Evolutionary conservation across 495 filamentous ascomycete genomes (phyloP), one percentile per base, ranked within the genome.

Genomic region (Pseudomonodictys pantanalensis): DNA sequence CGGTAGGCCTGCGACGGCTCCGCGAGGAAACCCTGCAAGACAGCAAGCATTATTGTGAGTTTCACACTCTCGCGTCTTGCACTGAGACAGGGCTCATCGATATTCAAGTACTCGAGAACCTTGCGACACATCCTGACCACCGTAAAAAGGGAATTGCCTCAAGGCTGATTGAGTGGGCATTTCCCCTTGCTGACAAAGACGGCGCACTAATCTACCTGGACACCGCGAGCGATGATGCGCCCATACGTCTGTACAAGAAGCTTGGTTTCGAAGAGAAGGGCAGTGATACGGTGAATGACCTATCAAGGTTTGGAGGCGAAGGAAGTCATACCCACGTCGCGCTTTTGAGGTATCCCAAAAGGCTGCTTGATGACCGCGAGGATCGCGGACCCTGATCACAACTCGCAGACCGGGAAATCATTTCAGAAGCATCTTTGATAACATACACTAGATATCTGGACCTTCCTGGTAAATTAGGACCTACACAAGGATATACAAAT

Each of bases 91-190:
- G 51, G 17, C 23, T 18, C 18, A 24, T 1, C 7, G 32, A 5
- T 18, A 35, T 35, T 11, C 29, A 7, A 65, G 61, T 44, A n/a
- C 44, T 65, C 26, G 61, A 60, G 32, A 65, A 65, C 20, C 18
- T 65, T 5, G 56, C 56, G 0, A 65, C 61, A 2, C 49, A 65
- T 28, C 61, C 55, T 9, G 23, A 45, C 11, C 42, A 65, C 30
- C 61, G 61, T n/a, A 50, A 56, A 20, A 33, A 56, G 32, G 61
- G 61, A 25, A 39, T 65, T 10, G 61, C 55, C 17, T 59, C 61
- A 15, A 38, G 56, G 26, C 49, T 65, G 2, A 28, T 65, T 8
- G 15, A 54, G 11, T 65, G 53, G 53, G 15, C 41, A 12, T 59
- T 65, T 35, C 33, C 56, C 3, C 17, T 50, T 25, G 61, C 61